Evolutionary conservation across 164 flowering plant genomes (phyloP), one percentile per base, ranked within the genome.

Genomic region (Magnolia changhungtana): DNA sequence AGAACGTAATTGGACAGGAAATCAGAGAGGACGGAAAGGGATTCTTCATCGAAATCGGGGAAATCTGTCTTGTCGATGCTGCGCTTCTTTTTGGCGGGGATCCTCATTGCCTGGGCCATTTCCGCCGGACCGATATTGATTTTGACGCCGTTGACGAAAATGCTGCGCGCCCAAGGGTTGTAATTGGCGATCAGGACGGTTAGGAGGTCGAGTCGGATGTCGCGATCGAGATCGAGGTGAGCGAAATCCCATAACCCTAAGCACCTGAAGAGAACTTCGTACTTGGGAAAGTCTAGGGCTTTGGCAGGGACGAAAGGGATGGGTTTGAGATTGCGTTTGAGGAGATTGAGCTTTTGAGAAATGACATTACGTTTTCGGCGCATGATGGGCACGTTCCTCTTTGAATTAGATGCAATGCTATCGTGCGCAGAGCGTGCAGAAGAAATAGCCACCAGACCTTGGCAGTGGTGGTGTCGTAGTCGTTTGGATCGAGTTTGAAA

Each of bases 211-310:
- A 37, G 24, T 13, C 91, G 88, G 9, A 94, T 50, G 1, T 55
- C 69, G 51, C 72, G 52, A 78, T 91, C 98, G 51, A 94, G 86
- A 50, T 90, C 85, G 10, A 92, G 72, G 10, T 88, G 87, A 10
- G 85, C 94, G 71, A 96, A 94, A 69, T 92, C 97, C 97, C 97
- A 96, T 29, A 96, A 73, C 9, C 93, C 94, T 0, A 96, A 79
- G 0, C 83, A 79, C 80, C 75, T 86, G 69, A 96, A 76, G 14
- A 86, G 75, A 70, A 73, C 71, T 81, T 96, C 95, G 68, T 90
- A 89, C 49, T 77, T 77, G 19, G 74, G 20, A 72, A 96, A 85
- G 81, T 92, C 90, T 3, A 89, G 81, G 72, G 74, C 75, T 81
- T 87, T 87, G 19, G 21, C 27, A 7, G 95, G 95, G 3, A 63